Evolutionary conservation across 2,329 filamentous ascomycete species (phyloP).

Genomic region (Mycocentrospora acerina): DNA sequence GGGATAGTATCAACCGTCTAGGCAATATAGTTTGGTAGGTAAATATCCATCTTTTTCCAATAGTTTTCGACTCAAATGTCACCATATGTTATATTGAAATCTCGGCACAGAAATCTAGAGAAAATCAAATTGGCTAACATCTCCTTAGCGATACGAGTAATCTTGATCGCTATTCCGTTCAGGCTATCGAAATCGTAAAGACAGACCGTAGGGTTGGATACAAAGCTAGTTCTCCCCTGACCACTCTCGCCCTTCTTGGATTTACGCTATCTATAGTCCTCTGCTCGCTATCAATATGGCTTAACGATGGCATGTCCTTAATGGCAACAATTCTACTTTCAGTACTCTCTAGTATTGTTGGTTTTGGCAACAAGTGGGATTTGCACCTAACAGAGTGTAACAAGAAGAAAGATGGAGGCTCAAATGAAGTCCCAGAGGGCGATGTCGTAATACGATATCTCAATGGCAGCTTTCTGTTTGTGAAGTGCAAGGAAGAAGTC

Average conservation of each 20-base stretch:
- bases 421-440: conserved; percentile 37
- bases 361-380: conserved; percentile 53
- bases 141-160: conserved; percentile 35
- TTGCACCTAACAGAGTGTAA: conserved; percentile 46
- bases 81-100: too few species aligned
- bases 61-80: not conserved
- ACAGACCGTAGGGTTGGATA: conserved; percentile 42
- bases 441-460: conserved; percentile 56
- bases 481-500: conserved; percentile 52
- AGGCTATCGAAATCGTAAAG: conserved; percentile 43
- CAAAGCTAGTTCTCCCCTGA: conserved; percentile 50
- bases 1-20: conserved; percentile 51
- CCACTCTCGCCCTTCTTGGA: conserved; percentile 49
- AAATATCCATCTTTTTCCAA: conserved; percentile 3
- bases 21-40: conserved; percentile 50
- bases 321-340: conserved; percentile 52
- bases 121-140: too few species aligned
- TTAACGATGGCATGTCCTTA: conserved; percentile 54
- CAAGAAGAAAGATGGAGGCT: too few species aligned
- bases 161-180: conserved; percentile 43
- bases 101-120: too few species aligned
- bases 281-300: conserved; percentile 47
- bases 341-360: conserved; percentile 53
- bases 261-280: conserved; percentile 47
- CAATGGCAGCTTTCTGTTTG: conserved; percentile 53